Conservation (phyloP, 1,284 basidiomycete genomes). For the Sanghuangporus weigelae region DNA sequence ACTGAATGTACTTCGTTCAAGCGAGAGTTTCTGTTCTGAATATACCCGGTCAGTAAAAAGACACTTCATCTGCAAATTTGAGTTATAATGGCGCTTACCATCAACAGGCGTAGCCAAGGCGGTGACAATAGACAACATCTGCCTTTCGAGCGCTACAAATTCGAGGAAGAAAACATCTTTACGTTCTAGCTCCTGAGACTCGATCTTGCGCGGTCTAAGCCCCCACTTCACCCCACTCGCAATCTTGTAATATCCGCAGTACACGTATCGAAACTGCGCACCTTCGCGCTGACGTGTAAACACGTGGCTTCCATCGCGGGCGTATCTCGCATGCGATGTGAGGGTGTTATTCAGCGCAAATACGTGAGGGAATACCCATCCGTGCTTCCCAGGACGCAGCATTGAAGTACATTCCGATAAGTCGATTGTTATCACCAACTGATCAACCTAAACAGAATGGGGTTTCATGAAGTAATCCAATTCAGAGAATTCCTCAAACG, state of each 20-base stretch:
- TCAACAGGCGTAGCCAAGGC: background rate
- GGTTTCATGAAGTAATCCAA: background rate
- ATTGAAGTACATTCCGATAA: background rate
- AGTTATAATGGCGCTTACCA: background rate
- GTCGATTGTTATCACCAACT: constrained; percentile 1
- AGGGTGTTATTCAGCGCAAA: background rate
- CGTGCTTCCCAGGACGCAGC: constrained; percentile 9
- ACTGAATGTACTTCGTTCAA: background rate
- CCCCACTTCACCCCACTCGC: background rate
- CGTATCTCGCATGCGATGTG: background rate
- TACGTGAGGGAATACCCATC: background rate
- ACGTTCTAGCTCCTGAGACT: background rate
- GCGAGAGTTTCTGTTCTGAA: background rate
- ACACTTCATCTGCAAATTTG: background rate
- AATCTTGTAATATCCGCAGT: constrained; percentile 8
- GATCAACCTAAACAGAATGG: background rate
- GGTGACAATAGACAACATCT: background rate
- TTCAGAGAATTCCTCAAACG: background rate
- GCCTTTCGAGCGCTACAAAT: background rate
- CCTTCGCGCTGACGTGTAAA: background rate
- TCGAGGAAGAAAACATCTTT: background rate
- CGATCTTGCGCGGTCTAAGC: background rate
- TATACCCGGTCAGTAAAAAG: background rate
- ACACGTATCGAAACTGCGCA: constrained; percentile 1
- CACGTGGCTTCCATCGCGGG: background rate